These are phyloP conservation scores for Monosporozyma aerobia DNA, from an alignment of 805 yeast genomes.

Conservation along the genomic window DNA sequence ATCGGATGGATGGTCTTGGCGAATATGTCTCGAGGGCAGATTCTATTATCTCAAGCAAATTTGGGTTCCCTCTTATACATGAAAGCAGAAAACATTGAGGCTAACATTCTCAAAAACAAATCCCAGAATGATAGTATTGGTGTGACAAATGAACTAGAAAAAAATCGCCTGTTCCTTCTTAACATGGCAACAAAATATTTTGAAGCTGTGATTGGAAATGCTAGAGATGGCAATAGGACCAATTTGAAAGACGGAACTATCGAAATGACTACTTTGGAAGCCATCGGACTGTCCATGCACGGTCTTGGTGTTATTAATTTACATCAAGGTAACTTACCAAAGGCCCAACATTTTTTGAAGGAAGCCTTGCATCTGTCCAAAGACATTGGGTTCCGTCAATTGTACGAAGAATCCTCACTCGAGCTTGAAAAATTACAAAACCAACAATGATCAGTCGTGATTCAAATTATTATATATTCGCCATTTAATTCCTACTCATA, in stretches of 20 bases:
- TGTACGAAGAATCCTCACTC: constrained; percentile 49
- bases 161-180: constrained; percentile 18
- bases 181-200: constrained; percentile 33
- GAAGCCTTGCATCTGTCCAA: constrained; percentile 61
- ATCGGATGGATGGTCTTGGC: constrained; percentile 60
- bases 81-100: constrained; percentile 51
- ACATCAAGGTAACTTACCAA: constrained; percentile 42
- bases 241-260: constrained; percentile 16
- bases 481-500: neutral
- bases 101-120: constrained; percentile 18
- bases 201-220: constrained; percentile 29
- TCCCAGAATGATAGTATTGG: neutral
- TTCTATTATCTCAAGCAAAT: constrained; percentile 53
- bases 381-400: constrained; percentile 49
- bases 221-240: constrained; percentile 3
- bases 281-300: constrained; percentile 66
- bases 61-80: constrained; percentile 56
- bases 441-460: neutral
- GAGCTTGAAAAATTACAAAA: constrained; percentile 41
- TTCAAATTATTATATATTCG: constrained; percentile 42
- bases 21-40: constrained; percentile 48
- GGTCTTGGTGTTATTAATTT: constrained; percentile 71
- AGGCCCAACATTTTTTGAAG: constrained; percentile 48
- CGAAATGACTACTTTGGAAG: constrained; percentile 40
- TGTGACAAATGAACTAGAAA: neutral